Base-by-base conservation (phyloP, 495 filamentous ascomycete species). In the Lepidopterella palustris region DNA sequence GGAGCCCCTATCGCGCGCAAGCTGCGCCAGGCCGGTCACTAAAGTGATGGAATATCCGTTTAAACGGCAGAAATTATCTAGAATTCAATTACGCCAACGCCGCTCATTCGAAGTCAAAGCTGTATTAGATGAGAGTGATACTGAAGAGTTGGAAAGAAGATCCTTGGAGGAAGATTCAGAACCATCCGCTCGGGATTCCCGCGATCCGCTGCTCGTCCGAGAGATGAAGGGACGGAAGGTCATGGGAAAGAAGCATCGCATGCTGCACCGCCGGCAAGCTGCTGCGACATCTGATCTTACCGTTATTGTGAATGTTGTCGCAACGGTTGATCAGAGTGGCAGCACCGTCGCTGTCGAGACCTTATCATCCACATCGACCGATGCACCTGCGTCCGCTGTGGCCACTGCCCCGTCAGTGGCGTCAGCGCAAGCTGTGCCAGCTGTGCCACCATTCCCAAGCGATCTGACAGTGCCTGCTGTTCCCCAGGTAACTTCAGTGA, bases 221-320 rank as follows among this genome's bases (percentile, higher is more conserved):
- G 63, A 66, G 51, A 52, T 57, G 39, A 60, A 55, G 50, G 60
- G 61, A 26, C 60, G 61, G 8, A 45, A 21, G 15, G 58, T 61
- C 45, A 63, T 67, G 56, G 61, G 64, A 3, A 25, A 35, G 20
- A 53, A 15, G 20, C 64, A 67, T 63, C 53, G 57, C 47, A 32
- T 57, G 52, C 59, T 60, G 23, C 64, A 67, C 31, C 64, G 53
- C 24, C 64, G 57, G 11, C 45, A 47, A 47, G 57, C 57, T 20
- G 5, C 45, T n/a, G 21, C 35, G 5, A 60, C 47, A n/a, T 54
- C 51, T 31, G 45, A 62, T 6, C 39, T 62, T 29, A 62, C 60
- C 25, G 35, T 62, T 15, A 28, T 35, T 21, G 55, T 62, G 25
- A 31, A 59, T n/a, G 55, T 62, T 39, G 35, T 59, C 24, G 59